These are phyloP conservation scores for Agaricus sinodeliciosus DNA, from an alignment of 768 basidiomycete species.

Conservation along the genomic window DNA sequence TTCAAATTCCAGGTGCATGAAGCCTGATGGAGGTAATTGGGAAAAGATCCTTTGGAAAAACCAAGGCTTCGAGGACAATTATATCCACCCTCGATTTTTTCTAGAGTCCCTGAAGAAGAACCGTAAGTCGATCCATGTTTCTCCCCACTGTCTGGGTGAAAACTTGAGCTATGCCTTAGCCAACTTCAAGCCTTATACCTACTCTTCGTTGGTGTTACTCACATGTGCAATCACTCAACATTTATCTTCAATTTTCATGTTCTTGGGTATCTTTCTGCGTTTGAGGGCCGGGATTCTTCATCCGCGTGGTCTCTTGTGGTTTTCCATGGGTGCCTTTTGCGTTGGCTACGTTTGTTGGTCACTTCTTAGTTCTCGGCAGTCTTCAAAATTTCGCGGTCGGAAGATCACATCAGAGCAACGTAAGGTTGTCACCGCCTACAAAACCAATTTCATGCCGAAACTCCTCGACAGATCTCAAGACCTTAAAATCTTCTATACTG, in stretches of 20 bases:
- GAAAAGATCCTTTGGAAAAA: slow-evolving; percentile 75
- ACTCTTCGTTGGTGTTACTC: slow-evolving; percentile 63
- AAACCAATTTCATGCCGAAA: slow-evolving; percentile 2
- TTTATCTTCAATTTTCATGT: slow-evolving; percentile 71
- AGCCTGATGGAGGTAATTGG: slow-evolving; percentile 31
- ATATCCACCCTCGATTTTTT: slow-evolving; percentile 70
- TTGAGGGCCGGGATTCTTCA: slow-evolving; percentile 60
- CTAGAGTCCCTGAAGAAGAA: slow-evolving; percentile 74
- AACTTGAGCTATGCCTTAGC: slow-evolving; percentile 33
- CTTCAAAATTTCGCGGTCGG: not conserved
- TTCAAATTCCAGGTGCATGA: not conserved
- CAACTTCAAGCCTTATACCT: slow-evolving; percentile 75
- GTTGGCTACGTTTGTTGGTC: slow-evolving; percentile 58
- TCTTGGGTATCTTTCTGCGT: slow-evolving; percentile 73
- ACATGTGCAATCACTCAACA: slow-evolving; percentile 82
- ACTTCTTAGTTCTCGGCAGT: slow-evolving; percentile 2
- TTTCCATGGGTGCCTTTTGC: slow-evolving; percentile 54
- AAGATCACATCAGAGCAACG: not conserved
- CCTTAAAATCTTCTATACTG: slow-evolving; percentile 74
- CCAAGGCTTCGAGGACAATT: slow-evolving; percentile 77
- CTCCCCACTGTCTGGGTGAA: not conserved
- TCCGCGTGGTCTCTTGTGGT: slow-evolving; percentile 61
- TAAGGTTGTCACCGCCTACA: not conserved
- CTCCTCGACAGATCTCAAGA: slow-evolving; percentile 51
- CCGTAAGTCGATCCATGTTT: slow-evolving; percentile 38